Conservation (phyloP, 768 basidiomycete species). For the Erythrobasidium yunnanense region DNA sequence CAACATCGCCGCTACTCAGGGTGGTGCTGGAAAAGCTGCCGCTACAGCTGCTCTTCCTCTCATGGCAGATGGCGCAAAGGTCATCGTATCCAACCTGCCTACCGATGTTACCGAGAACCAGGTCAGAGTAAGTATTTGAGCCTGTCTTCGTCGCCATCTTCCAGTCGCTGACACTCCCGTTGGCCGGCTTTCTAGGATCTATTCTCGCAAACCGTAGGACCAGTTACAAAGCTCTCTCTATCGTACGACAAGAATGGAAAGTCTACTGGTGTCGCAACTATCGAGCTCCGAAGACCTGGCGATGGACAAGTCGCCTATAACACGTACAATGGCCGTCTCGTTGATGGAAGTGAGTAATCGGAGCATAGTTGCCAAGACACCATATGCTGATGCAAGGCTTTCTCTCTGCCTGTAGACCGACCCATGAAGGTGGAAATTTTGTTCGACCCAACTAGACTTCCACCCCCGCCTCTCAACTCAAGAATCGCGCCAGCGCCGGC, state of each 20-base stretch:
- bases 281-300: slow-evolving; percentile 73
- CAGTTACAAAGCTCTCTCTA: slow-evolving; percentile 69
- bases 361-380: not conserved
- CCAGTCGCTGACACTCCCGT: not conserved
- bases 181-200: slow-evolving; percentile 58
- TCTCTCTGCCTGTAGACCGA: slow-evolving; percentile 55
- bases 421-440: slow-evolving; percentile 99
- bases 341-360: slow-evolving; percentile 97
- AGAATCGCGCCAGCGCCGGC: slow-evolving; percentile 60
- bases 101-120: slow-evolving; percentile 83
- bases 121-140: slow-evolving; percentile 59
- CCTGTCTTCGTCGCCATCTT: not conserved
- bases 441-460: slow-evolving; percentile 62
- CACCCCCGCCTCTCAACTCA: slow-evolving; percentile 56
- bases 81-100: slow-evolving; percentile 90
- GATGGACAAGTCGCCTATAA: slow-evolving; percentile 84
- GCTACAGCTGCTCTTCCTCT: slow-evolving; percentile 8
- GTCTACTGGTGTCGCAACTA: slow-evolving; percentile 79
- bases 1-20: not conserved
- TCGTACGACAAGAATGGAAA: slow-evolving; percentile 73
- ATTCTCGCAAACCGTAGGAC: slow-evolving; percentile 79
- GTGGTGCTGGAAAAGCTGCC: slow-evolving; percentile 9
- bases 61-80: slow-evolving; percentile 49
- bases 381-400: not conserved
- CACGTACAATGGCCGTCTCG: slow-evolving; percentile 94